Base-by-base conservation (phyloP, 345 rosid genomes). In the Populus ilicifolia region DNA sequence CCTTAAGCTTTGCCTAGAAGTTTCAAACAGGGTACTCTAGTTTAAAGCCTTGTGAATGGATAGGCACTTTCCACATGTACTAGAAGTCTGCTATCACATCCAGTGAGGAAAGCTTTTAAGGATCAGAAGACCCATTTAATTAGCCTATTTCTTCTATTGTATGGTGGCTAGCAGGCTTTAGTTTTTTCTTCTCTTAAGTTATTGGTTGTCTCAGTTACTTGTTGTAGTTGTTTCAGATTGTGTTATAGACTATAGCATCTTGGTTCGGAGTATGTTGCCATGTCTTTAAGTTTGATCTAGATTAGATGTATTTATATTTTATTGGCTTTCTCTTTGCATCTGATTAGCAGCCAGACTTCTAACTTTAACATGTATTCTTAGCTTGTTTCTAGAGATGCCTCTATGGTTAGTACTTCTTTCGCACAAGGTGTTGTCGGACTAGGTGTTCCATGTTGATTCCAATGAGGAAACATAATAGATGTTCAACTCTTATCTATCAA, bases 1-100 rank as follows among this genome's bases (percentile, higher is more conserved):
- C 64, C 81, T 80, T 85, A 81, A 82, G 77, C 79, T 81, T 77
- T 83, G 78, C 83, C 78, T 88, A 88, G 90, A 81, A 83, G 88
- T 81, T 83, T 62, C 86, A 44, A 69, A 72, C 82, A 86, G 81
- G 80, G 71, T 81, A 76, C 76, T 81, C 75, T 86, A 89, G 89
- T 72, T 81, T 63, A 76, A 76, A 76, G 79, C 74, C 71, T 77
- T 41, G 29, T 77, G 86, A 83, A 68, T 73, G 67, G 82, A 74
- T 89, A 89, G 92, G 88, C 87, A 77, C 85, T 69, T 78, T 30
- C 67, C 68, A 71, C 82, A 74, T 74, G 83, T 62, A 75, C 85
- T 86, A 83, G 87, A 88, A 77, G 85, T 77, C 80, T 80, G 36
- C 70, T 72, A 73, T 78, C 63, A 43, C 76, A 79, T 86, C 87